These are phyloP conservation scores for Nemophila menziesii DNA, from an alignment of 257 asterid genomes.

Conservation along the genomic window DNA sequence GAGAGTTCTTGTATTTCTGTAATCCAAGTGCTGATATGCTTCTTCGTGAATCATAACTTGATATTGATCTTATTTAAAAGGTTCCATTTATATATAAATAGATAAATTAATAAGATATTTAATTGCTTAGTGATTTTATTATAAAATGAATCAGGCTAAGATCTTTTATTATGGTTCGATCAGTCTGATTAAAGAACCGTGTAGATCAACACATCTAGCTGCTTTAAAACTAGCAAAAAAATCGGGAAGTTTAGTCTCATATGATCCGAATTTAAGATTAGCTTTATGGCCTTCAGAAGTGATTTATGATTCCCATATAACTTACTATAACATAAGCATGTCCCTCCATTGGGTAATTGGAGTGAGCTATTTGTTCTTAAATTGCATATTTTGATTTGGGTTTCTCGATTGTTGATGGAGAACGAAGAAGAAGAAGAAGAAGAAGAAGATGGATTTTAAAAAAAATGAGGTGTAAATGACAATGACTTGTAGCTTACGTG, in stretches of 20 bases:
- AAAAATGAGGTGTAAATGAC: no score
- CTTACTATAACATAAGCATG: no score
- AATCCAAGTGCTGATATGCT: conserved; percentile 95
- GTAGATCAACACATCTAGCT: conserved; percentile 67
- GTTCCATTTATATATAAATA: no score
- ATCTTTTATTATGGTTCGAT: conserved; percentile 91
- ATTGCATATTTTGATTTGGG: no score
- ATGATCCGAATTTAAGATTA: conserved; percentile 85
- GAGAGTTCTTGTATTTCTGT: conserved; percentile 86
- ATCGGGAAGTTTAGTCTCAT: conserved; percentile 73
- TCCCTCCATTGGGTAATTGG: no score
- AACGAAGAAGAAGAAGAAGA: no score
- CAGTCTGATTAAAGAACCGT: conserved; percentile 82
- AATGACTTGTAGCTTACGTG: no score
- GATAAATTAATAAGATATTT: neutral
- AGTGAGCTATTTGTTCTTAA: no score
- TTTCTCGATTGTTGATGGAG: no score
- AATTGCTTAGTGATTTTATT: no score
- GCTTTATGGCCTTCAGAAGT: conserved; percentile 88
- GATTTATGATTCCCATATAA: no score
- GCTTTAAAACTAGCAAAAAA: conserved; percentile 71
- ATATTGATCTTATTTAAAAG: conserved; percentile 55
- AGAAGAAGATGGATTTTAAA: no score
- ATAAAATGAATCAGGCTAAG: conserved; percentile 54
- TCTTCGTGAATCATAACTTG: conserved; percentile 61